phyloP scores from a whole-genome alignment of 495 filamentous ascomycete species.

The Trichoderma gamsii region DNA sequence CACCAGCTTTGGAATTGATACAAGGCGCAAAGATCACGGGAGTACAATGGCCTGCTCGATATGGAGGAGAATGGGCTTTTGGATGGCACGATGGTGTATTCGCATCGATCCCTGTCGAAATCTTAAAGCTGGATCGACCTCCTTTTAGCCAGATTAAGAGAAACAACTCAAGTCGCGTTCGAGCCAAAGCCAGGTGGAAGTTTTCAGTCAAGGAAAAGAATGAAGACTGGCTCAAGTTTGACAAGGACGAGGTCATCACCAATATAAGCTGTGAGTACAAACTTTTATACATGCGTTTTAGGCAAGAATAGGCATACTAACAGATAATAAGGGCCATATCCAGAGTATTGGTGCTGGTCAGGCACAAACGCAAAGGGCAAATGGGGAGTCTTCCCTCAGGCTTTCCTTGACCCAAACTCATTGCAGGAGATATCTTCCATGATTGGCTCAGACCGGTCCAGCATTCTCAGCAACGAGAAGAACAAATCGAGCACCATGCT shows the following conservation, averaged over 20 bases:
- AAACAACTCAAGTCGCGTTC: constrained; percentile 31
- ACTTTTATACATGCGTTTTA: not conserved
- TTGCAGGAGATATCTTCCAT: constrained; percentile 22
- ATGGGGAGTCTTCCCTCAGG: constrained; percentile 43
- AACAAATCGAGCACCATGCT: constrained; percentile 21
- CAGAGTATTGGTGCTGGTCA: constrained; percentile 47
- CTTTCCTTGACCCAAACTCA: constrained; percentile 32
- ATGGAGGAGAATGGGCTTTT: constrained; percentile 41
- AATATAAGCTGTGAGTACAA: constrained; percentile 40
- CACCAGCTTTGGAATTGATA: constrained; percentile 35
- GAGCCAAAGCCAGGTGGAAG: constrained; percentile 40
- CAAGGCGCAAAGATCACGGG: constrained; percentile 38
- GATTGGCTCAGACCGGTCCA: constrained; percentile 22
- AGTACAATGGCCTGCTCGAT: constrained; percentile 39
- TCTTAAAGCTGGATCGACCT: constrained; percentile 35
- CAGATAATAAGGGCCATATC: constrained; percentile 24
- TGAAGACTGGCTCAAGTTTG: constrained; percentile 40
- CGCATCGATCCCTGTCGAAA: constrained; percentile 37
- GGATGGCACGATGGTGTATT: constrained; percentile 42
- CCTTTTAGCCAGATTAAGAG: constrained; percentile 30
- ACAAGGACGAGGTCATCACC: constrained; percentile 40
- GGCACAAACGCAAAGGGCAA: constrained; percentile 38
- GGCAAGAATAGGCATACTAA: not conserved
- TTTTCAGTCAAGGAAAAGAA: constrained; percentile 38
- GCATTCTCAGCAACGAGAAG: constrained; percentile 30